Conservation (phyloP, 148 eudicot species). For the Tetragonia tetragonoides region DNA sequence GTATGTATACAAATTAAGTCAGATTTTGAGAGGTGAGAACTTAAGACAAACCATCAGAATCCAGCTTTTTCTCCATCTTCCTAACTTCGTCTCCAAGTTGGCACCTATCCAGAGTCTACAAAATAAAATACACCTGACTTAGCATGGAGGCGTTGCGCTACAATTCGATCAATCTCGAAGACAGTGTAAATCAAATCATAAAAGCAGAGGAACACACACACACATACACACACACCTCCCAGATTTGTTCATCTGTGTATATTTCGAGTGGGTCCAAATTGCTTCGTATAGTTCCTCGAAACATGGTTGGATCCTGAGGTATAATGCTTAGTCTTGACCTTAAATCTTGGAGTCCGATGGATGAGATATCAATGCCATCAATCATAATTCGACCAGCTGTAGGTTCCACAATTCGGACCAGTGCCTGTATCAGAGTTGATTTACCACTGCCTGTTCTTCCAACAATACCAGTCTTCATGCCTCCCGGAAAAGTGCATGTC, state of each 20-base stretch:
- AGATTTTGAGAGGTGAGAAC: not conserved
- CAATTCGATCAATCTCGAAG: not conserved
- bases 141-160: not conserved
- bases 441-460: not conserved
- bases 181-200: not conserved
- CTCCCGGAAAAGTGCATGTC: not conserved
- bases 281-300: not conserved
- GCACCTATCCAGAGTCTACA: not conserved
- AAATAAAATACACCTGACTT: not conserved
- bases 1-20: not conserved
- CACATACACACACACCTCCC: not conserved
- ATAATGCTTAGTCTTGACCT: not conserved
- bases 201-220: not conserved
- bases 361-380: not conserved
- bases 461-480: not conserved
- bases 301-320: not conserved
- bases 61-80: not conserved
- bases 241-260: not conserved
- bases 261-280: not conserved
- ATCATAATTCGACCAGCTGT: not conserved
- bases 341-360: not conserved
- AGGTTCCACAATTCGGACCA: not conserved
- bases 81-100: not conserved
- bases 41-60: not conserved
- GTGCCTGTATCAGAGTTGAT: conserved; percentile 2